Percentiles rank a stretch among this genome's conserved stretches.
These are phyloP conservation scores for Hyaloscypha finlandica DNA, from an alignment of 495 filamentous ascomycete species.

Conservation along the genomic window DNA sequence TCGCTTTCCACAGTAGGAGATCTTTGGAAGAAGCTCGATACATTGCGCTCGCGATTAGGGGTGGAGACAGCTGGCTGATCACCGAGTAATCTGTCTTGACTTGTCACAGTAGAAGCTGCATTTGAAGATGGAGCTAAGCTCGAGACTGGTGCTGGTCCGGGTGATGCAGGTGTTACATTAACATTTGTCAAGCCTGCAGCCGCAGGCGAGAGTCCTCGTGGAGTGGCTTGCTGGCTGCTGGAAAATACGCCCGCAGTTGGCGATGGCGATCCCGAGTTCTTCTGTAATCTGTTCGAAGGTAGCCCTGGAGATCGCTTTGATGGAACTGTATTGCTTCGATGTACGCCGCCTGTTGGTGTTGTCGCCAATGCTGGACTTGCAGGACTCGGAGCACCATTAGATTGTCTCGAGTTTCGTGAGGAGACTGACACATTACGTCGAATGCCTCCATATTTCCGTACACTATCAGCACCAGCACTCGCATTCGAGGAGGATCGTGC, in stretches of 20 bases:
- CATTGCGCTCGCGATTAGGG: constrained; percentile 68
- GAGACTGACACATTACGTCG: constrained; percentile 80
- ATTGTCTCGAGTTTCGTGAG: constrained; percentile 70
- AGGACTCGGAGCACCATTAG: constrained; percentile 69
- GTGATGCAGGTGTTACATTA: constrained; percentile 17
- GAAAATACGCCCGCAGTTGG: constrained; percentile 22
- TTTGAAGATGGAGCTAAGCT: constrained; percentile 27
- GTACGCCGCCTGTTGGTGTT: constrained; percentile 63
- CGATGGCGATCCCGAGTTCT: constrained; percentile 29
- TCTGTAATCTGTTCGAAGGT: constrained; percentile 42
- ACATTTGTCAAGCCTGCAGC: constrained; percentile 7
- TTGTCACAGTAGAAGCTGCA: constrained; percentile 40
- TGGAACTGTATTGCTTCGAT: constrained; percentile 93
- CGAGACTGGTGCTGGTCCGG: constrained; percentile 14
- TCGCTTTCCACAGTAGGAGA: constrained; percentile 63
- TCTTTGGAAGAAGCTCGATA: constrained; percentile 68
- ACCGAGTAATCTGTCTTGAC: constrained; percentile 49
- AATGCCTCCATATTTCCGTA: constrained; percentile 75
- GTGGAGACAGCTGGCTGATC: constrained; percentile 49
- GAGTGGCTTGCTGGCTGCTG: constrained; percentile 42
- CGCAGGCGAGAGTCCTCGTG: constrained; percentile 26
- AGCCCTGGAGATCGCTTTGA: constrained; percentile 84
- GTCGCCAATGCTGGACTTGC: constrained; percentile 59
- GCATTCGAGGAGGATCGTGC: constrained; percentile 81
- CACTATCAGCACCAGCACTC: constrained; percentile 82